phyloP scores from a whole-genome alignment of 2,329 filamentous ascomycete genomes.

The Acarospora socialis region DNA sequence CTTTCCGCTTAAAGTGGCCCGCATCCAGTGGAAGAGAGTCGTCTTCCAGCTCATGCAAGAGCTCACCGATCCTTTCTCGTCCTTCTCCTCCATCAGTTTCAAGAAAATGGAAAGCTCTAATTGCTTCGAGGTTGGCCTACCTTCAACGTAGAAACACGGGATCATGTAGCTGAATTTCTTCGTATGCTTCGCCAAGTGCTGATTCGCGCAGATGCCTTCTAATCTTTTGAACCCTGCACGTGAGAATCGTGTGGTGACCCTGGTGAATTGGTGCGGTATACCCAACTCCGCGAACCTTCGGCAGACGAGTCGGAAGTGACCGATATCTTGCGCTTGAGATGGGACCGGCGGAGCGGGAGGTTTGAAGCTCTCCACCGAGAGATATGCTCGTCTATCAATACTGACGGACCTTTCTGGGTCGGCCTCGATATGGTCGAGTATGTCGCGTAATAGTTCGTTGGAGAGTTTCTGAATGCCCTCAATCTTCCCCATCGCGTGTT shows the following conservation, averaged over 20 bases:
- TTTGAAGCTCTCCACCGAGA: conserved; percentile 42
- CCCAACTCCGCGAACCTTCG: conserved; percentile 27
- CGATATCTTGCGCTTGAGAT: conserved; percentile 29
- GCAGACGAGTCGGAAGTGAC: conserved; percentile 28
- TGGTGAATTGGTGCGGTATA: conserved; percentile 25
- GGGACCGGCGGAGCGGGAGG: conserved; percentile 23
- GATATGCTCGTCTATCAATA: conserved; percentile 37
- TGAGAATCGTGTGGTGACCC: conserved; percentile 18
- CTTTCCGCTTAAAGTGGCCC: conserved; percentile 29
- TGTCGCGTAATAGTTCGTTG: conserved; percentile 36
- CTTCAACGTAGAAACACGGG: conserved; percentile 42
- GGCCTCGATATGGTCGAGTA: conserved; percentile 38
- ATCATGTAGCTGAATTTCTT: conserved; percentile 48
- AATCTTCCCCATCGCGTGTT: conserved; percentile 16
- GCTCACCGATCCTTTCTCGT: conserved; percentile 23
- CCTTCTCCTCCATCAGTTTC: conserved; percentile 15
- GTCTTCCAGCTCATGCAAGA: conserved; percentile 23
- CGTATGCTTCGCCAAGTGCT: conserved; percentile 38
- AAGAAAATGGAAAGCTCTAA: no score
- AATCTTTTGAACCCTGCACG: conserved; percentile 11
- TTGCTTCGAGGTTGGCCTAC: conserved; percentile 26
- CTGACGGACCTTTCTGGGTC: conserved; percentile 37
- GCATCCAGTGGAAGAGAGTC: conserved; percentile 25
- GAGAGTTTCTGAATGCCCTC: conserved; percentile 19
- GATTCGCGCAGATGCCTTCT: conserved; percentile 19